Evolutionary conservation across 257 asterid species (phyloP), one percentile per base, ranked within the genome.

Genomic region (Solanum appendiculatum): DNA sequence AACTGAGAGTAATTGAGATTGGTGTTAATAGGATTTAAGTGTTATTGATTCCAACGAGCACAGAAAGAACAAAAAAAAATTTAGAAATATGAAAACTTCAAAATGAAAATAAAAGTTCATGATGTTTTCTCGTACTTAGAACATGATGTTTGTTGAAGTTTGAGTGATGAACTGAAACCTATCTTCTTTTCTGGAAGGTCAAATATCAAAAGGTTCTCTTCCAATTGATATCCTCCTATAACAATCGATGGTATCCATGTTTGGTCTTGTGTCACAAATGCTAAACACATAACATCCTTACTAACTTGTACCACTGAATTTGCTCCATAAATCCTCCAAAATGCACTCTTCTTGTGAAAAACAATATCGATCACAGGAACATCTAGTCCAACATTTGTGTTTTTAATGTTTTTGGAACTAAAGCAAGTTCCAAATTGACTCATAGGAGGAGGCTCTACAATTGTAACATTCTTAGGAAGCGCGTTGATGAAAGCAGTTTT

Each of bases 211-310:
- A 91, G 88, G 51, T 91, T 91, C 37, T 92, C 92, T 90, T 89
- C 92, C 89, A 93, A 87, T 70, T 91, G 96, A 78, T 87, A 86
- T 10, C 89, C 89, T 20, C 96, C 93, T 9, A 93, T 86, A 85
- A 89, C 93, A 16, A 93, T 87, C 11, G 89, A 44, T 29, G 89
- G 70, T 21, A 78, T 82, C 16, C 90, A 86, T 5, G 37, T 73
- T 31, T 74, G 34, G 8, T 93, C 93, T 10, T 89, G 92, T 58
- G 91, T 91, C 5, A 87, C 68, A 74, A 92, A 92, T 16, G 91
- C 94, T 44, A 93, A 86, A 40, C 94, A 93, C n/a, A 90, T 70
- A 9, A 87, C 88, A 27, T 89, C 90, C 14, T 88, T 73, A 2
- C 70, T 87, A 5, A 92, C 92, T 6, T 37, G 48, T 86, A 87